These are phyloP conservation scores for Talaromyces liani DNA, from an alignment of 495 filamentous ascomycete species.

Conservation along the genomic window DNA sequence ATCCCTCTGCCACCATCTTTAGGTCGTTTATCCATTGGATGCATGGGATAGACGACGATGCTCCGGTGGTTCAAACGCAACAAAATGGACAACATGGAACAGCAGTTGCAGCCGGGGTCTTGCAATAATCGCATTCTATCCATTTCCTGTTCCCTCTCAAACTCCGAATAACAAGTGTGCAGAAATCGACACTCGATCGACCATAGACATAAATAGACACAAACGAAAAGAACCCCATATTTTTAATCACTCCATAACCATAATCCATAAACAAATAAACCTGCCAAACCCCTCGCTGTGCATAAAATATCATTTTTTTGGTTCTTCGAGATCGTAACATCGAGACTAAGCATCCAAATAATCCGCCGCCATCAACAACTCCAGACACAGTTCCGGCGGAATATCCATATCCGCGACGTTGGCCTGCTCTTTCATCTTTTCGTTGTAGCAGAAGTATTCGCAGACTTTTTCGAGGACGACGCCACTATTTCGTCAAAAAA, in stretches of 20 bases:
- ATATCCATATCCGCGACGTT: constrained; percentile 91
- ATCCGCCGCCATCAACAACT: constrained; percentile 78
- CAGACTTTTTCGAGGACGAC: constrained; percentile 81
- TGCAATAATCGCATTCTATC: background rate
- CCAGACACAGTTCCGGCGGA: constrained; percentile 65
- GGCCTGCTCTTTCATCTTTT: constrained; percentile 66
- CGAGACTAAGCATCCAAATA: constrained; percentile 51
- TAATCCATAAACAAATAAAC: background rate
- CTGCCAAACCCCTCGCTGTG: background rate
- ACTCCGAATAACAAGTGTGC: background rate
- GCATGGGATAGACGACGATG: constrained; percentile 56
- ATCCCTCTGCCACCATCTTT: constrained; percentile 68
- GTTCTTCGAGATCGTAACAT: constrained; percentile 17
- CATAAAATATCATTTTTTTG: constrained; percentile 3
- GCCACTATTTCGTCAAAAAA: constrained; percentile 43
- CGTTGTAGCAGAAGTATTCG: constrained; percentile 86
- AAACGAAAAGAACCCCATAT: background rate
- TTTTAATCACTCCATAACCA: background rate
- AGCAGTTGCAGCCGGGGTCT: background rate
- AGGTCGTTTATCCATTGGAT: constrained; percentile 62
- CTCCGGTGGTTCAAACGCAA: constrained; percentile 36
- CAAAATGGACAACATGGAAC: background rate
- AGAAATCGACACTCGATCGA: background rate
- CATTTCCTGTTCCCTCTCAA: background rate
- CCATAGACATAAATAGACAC: background rate